Evolutionary conservation across 768 basidiomycete genomes (phyloP), one percentile per base, ranked within the genome.

Genomic region (Tubosaeta sp.): DNA sequence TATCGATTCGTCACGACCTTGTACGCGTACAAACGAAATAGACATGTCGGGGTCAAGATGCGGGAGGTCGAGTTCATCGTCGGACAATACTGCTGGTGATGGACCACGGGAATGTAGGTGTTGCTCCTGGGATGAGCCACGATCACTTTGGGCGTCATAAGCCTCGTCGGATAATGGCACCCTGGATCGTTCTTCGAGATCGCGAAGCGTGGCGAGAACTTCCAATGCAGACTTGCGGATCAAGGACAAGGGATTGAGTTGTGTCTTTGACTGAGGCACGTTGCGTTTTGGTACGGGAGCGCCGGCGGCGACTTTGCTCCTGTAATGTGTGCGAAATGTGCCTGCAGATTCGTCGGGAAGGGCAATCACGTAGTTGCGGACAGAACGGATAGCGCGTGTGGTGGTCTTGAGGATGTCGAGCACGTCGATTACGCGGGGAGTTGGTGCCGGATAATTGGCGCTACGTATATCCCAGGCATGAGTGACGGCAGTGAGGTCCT

Each of bases 221-320:
- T 94, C 93, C 46, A 97, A 69, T 1, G 92, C 91, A 1, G 84
- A 79, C 45, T 80, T 80, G 21, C 94, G 78, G 47, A 97, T 83
- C 43, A 81, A 72, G 2, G 79, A 76, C 16, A 91, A 70, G 1
- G 86, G 83, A 60, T 90, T 84, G 7, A 74, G 68, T 4, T 71
- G 71, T 8, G 69, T 56, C 50, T 70, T 68, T 13, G 68, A 58
- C 43, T 63, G 69, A 44, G 62, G 66, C 19, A 59, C 50, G 49
- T 56, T 69, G 46, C 65, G 72, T 63, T 73, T 73, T 56, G 69
- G 71, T 12, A 56, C 54, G 1, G 62, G 66, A 19, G 44, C 54
- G 56, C 58, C 51, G 55, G 68, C 44, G 75, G 74, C 45, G 68
- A 63, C 73, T 21, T 73, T 76, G 41, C 78, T 79, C 32, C 84